These are phyloP conservation scores for Tylopilus sp. DNA, from an alignment of 1,284 basidiomycete species.

Conservation along the genomic window DNA sequence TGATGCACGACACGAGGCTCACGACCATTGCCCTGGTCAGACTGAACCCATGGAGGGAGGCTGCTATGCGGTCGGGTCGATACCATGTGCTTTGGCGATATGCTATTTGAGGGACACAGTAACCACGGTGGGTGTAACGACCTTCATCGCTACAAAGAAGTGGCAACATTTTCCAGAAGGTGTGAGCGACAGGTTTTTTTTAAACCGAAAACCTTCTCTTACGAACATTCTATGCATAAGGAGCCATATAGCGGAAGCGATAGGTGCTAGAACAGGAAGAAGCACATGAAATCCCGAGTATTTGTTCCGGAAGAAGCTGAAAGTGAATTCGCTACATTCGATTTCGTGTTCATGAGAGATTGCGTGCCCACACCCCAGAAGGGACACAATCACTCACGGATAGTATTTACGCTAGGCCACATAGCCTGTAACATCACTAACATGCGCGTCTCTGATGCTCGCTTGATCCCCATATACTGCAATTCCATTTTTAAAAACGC, in stretches of 20 bases:
- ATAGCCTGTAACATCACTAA: conserved; percentile 69
- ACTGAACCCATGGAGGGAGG: conserved; percentile 61
- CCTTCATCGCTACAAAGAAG: conserved; percentile 77
- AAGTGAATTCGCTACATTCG: conserved; percentile 37
- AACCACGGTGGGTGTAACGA: conserved; percentile 69
- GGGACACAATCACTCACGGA: conserved; percentile 45
- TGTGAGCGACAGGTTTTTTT: conserved; percentile 8
- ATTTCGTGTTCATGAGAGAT: conserved; percentile 9
- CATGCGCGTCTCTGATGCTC: conserved; percentile 73
- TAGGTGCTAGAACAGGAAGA: conserved; percentile 85
- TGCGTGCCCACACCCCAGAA: not conserved
- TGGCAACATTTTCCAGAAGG: conserved; percentile 51
- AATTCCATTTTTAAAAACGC: conserved; percentile 14
- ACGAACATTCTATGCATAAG: conserved; percentile 75
- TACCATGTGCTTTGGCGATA: conserved; percentile 73
- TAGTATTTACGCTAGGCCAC: conserved; percentile 68
- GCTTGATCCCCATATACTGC: conserved; percentile 73
- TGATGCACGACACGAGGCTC: conserved; percentile 75
- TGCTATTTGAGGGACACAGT: conserved; percentile 82
- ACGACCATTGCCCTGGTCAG: conserved; percentile 80
- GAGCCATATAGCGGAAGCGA: conserved; percentile 76
- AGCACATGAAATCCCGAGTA: conserved; percentile 71
- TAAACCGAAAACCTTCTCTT: conserved; percentile 16
- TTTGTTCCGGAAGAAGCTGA: conserved; percentile 68
- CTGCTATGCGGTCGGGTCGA: conserved; percentile 76